A percentile compares a stretch with the other conserved stretches of the same genome.
Conservation (phyloP, 805 yeast species). For the Myxozyma mucilagina region DNA sequence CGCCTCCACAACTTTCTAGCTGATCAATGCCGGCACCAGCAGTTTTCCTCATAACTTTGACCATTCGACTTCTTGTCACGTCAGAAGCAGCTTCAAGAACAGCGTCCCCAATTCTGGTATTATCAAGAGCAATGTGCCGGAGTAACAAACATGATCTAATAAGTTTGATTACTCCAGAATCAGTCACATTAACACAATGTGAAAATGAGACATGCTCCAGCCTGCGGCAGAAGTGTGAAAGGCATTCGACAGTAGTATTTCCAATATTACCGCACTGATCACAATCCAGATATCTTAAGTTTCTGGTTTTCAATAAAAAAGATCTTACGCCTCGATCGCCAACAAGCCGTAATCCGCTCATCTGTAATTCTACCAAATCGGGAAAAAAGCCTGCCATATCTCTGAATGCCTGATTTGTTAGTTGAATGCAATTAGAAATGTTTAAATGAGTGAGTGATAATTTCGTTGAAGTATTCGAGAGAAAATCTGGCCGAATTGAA, state of each 20-base stretch:
- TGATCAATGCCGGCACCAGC: neutral
- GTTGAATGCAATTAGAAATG: constrained; percentile 9
- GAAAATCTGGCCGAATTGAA: constrained; percentile 4
- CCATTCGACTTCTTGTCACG: constrained; percentile 9
- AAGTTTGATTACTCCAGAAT: constrained; percentile 11
- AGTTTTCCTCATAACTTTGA: neutral
- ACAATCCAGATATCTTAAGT: constrained; percentile 23
- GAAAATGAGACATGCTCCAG: constrained; percentile 22
- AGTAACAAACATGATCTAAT: constrained; percentile 7
- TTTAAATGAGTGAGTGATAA: constrained; percentile 9
- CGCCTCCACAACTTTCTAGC: neutral
- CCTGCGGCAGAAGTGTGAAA: constrained; percentile 6
- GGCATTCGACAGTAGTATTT: constrained; percentile 8
- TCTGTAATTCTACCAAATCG: constrained; percentile 11
- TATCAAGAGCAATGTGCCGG: constrained; percentile 22
- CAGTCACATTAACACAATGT: constrained; percentile 10
- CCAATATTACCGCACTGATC: constrained; percentile 17
- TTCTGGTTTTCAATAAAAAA: constrained; percentile 11
- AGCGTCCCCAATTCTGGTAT: constrained; percentile 22
- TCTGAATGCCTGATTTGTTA: constrained; percentile 12
- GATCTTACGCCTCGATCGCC: constrained; percentile 11
- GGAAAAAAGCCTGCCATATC: constrained; percentile 16
- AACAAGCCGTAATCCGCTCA: constrained; percentile 4
- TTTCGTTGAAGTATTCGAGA: neutral
- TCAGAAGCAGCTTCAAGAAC: constrained; percentile 12